Evolutionary conservation across 2,329 filamentous ascomycete species (phyloP).

Genomic region (Venturia effusa): DNA sequence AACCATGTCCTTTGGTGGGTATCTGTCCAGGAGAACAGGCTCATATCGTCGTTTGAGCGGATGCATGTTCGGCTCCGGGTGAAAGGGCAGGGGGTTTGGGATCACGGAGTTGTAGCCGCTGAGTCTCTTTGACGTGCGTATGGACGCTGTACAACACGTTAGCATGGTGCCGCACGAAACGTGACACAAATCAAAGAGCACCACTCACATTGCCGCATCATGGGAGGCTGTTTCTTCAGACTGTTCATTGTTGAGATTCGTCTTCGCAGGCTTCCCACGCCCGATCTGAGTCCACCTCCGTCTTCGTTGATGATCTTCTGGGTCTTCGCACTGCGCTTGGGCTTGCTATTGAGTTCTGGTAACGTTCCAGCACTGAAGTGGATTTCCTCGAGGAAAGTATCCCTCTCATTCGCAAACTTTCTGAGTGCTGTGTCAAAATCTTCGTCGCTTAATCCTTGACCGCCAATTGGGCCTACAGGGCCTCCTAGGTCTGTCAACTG

Average conservation of each 20-base stretch:
- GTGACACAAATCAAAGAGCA: not conserved
- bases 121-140: constrained; percentile 74
- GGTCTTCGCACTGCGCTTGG: constrained; percentile 67
- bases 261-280: constrained; percentile 78
- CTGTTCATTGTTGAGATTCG: constrained; percentile 97
- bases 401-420: constrained; percentile 92
- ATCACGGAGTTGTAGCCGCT: constrained; percentile 99
- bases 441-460: constrained; percentile 51
- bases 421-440: constrained; percentile 89
- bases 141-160: constrained; percentile 41
- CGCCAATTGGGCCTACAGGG: constrained; percentile 20
- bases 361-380: constrained; percentile 73
- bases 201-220: constrained; percentile 61
- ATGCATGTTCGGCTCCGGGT: constrained; percentile 86
- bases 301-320: constrained; percentile 70
- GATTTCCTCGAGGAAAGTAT: constrained; percentile 86
- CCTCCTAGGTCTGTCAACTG: constrained; percentile 4
- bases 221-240: constrained; percentile 72
- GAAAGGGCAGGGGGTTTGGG: constrained; percentile 80
- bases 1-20: constrained; percentile 70
- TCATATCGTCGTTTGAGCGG: constrained; percentile 89
- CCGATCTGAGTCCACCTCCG: constrained; percentile 40
- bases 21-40: constrained; percentile 88
- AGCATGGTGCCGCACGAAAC: not conserved
- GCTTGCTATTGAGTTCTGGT: constrained; percentile 42